Base-by-base conservation (phyloP, 129 eudicot species). In the Lactuca saligna region DNA sequence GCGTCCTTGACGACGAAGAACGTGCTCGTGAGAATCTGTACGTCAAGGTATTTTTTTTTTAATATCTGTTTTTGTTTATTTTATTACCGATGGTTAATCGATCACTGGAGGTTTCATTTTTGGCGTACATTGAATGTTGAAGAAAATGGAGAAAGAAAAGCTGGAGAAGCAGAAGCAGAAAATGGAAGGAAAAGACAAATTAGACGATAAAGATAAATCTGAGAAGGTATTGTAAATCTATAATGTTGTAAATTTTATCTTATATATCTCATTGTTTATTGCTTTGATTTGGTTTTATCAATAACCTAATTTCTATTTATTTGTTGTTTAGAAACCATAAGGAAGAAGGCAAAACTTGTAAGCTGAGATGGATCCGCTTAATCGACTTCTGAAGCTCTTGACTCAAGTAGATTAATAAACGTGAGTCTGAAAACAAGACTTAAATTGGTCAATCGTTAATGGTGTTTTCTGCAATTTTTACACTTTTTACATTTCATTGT, bases 141-240 rank as follows among this genome's bases (percentile, higher is more conserved):
- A 89, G 96, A 89, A 86, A 84, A 80, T 80, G 85, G 96, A 89
- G 84, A 84, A 75, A 77, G 96, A 89, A 71, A 89, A 77, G 88
- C 12, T 77, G 82, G 96, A 89, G 81, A 89, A 89, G 78, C 60
- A 65, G 86, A 89, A 72, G 79, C 72, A 70, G 71, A 84, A 89
- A 80, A 57, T 76, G 5, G 90, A 80, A 49, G 63, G 17, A 54
- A 85, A 86, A 68, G 96, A 89, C 70, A 89, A 82, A 25, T 25
- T 25, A 66, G 75, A 88, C 25, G 94, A 82, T 60, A 86, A 78
- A 17, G 87, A 79, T 34, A 80, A 86, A 54, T 5, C 83, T 13
- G 87, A 83, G 2, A 80, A 88, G 96, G 96, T 88, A 76, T 42
- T 11, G 9, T 12, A 17, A 4, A 46, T 70, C 16, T 72, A 72